Evolutionary conservation across 2,329 filamentous ascomycete genomes (phyloP).

Genomic region (Alternaria triticimaculans): DNA sequence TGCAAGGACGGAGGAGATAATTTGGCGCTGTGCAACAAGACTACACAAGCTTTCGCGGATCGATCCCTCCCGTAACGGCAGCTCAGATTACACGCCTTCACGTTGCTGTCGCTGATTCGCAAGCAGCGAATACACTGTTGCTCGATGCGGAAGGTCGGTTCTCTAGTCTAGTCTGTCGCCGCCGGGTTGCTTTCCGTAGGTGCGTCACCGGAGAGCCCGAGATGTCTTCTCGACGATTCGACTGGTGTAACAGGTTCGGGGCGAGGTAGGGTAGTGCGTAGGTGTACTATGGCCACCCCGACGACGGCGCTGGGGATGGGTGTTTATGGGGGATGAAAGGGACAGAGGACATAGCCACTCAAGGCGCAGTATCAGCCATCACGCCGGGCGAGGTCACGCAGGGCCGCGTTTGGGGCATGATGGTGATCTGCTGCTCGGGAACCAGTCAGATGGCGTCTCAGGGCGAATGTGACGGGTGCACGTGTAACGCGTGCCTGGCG

Average conservation of each 20-base stretch:
- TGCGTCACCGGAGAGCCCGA: slow-evolving; percentile 4
- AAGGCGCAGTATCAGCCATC: slow-evolving; percentile 39
- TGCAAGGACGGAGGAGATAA: slow-evolving; percentile 3
- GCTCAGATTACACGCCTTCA: slow-evolving; percentile 27
- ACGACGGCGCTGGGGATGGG: slow-evolving; percentile 1
- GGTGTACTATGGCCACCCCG: slow-evolving; percentile 1
- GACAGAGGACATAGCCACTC: slow-evolving; percentile 36
- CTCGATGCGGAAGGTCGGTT: slow-evolving; percentile 30
- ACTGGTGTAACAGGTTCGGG: slow-evolving; percentile 11
- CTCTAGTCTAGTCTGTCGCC: slow-evolving; percentile 13
- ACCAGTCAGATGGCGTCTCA: slow-evolving; percentile 15
- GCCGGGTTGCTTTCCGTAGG: slow-evolving; percentile 1
- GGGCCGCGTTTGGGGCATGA: slow-evolving; percentile 39
- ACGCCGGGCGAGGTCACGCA: slow-evolving; percentile 36
- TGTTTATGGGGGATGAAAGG: slow-evolving; percentile 23
- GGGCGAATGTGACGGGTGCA: slow-evolving; percentile 13
- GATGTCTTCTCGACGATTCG: slow-evolving; percentile 8
- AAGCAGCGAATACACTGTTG: slow-evolving; percentile 7
- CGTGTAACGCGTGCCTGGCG: slow-evolving; percentile 19
- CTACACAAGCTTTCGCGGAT: slow-evolving; percentile 38
- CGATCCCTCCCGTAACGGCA: slow-evolving; percentile 33
- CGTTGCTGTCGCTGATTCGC: slow-evolving; percentile 31
- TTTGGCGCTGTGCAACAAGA: slow-evolving; percentile 12
- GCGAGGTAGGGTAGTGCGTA: not conserved
- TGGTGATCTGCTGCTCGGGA: slow-evolving; percentile 29